Conservation (phyloP, 2,329 filamentous ascomycete genomes). For the Fusarium nurragi region DNA sequence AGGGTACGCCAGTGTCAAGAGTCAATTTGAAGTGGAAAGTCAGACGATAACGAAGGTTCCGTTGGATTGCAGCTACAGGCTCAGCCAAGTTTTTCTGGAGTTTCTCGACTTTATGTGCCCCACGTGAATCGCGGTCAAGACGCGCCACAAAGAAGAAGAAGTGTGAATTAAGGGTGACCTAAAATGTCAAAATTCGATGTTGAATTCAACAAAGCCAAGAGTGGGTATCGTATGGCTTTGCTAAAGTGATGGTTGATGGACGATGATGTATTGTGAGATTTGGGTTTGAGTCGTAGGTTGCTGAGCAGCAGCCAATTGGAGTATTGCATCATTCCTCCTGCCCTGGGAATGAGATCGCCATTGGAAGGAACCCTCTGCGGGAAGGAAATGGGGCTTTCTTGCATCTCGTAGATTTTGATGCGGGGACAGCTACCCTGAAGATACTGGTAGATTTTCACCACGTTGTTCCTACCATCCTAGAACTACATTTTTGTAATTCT, state of each 20-base stretch:
- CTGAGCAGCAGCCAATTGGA: slow-evolving; percentile 38
- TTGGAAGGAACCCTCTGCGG: slow-evolving; percentile 31
- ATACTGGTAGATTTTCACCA: neutral
- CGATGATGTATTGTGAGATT: slow-evolving; percentile 32
- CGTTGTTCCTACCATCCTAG: neutral
- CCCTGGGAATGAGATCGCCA: slow-evolving; percentile 35
- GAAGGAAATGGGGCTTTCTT: neutral
- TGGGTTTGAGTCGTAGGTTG: slow-evolving; percentile 21
- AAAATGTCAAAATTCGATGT: slow-evolving; percentile 12
- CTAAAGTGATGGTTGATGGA: slow-evolving; percentile 24
- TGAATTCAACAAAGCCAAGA: slow-evolving; percentile 4
- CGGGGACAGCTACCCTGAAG: slow-evolving; percentile 15
- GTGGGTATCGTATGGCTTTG: slow-evolving; percentile 9
- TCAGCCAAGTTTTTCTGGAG: slow-evolving; percentile 27
- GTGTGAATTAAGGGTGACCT: slow-evolving; percentile 1
- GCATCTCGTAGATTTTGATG: slow-evolving; percentile 33
- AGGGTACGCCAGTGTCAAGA: neutral
- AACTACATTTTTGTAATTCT: neutral
- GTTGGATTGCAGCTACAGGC: slow-evolving; percentile 9
- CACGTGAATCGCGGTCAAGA: slow-evolving; percentile 36
- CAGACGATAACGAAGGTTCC: slow-evolving; percentile 2
- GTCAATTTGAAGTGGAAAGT: neutral
- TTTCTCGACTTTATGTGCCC: slow-evolving; percentile 25
- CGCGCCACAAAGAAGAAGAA: slow-evolving; percentile 5
- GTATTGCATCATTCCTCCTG: slow-evolving; percentile 40